Base-by-base conservation (phyloP, 306 rosid species). In the Erythrophleum fordii region DNA sequence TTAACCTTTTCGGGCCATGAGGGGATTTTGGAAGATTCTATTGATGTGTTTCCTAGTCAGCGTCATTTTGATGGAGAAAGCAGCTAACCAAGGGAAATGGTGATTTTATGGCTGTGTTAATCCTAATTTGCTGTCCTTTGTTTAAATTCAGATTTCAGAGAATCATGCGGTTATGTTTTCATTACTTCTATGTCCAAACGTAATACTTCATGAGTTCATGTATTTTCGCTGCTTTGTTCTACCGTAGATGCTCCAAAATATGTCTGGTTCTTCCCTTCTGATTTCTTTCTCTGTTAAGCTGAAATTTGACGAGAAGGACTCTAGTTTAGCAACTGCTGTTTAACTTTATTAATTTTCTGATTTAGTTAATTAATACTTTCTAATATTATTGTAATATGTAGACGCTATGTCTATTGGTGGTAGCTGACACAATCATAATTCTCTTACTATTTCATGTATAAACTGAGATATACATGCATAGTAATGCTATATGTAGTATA, bases 351-450 rank as follows among this genome's bases (percentile, higher is more conserved):
- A 4, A 55, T 56, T 52, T n/a, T 65, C 48, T 25, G 23, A n/a
- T 56, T 17, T 42, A 1, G 8, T 34, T 53, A 49, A 41, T 37
- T 66, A 16, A 37, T 28, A 11, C 69, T 28, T 44, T 52, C 52
- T 85, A 17, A 51, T 85, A 35, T 29, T 69, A 51, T n/a, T 61
- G 69, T 42, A 75, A 74, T 52, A 22, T 60, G 71, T 69, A 48
- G 77, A 59, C 34, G 35, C 29, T 42, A 61, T 35, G 76, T 13
- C 76, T 59, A 61, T 41, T 69, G 56, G 53, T 8, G 59, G 18
- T 68, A 39, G 76, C 77, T 73, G 45, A 20, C 29, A 61, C 13
- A 18, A 72, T 28, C 46, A 53, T 31, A 42, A 5, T 74, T 66
- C 61, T 51, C 78, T 72, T 69, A 49, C 67, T 52, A 35, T 62